Evolutionary conservation across 2,329 filamentous ascomycete genomes (phyloP), one percentile per base, ranked within the genome.

Genomic region (Beauveria medogensis): DNA sequence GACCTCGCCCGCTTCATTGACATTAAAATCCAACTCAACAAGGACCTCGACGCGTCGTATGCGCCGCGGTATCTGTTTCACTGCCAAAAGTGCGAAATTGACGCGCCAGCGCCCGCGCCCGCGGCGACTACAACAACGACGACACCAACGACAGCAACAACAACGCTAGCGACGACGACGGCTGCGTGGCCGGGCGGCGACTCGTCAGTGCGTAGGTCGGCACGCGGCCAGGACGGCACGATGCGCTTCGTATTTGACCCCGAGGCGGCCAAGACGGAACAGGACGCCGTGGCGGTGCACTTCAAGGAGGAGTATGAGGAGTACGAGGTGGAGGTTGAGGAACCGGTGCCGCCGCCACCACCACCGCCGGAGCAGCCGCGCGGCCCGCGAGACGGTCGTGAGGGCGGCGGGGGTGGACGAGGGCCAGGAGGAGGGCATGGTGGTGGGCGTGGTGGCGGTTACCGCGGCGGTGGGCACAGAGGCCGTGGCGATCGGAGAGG

Each of bases 161-260:
- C 51, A 37, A 34, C 26, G 8, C 10, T 71, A 3, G 76, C 73
- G 0, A 73, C 74, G 0, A 73, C 74, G 3, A 26, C 22, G 24
- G 69, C 71, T 16, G 73, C 74, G 3, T 71, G 73, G 65, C 70
- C 74, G 1, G 34, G 34, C 34, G 74, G 74, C 8, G 71, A 73
- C 40, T 66, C 70, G 2, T 68, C 71, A 0, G 67, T 69, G 14
- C 65, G 68, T 10, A 65, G 72, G 1, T 69, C 71, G 5, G 71
- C 72, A 68, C 64, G 78, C 73, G 66, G 78, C 70, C 72, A 81
- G 67, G 88, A 91, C 24, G 89, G 89, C 7, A 96, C 93, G 0
- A 85, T 95, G 65, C 84, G 94, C 7, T 97, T 96, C 72, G 91
- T 97, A 74, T 87, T 97, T 54, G 90, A 96, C 65, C 84, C 87